Conservation (phyloP, 2,329 filamentous ascomycete species). For the Fusarium tricinctum region DNA sequence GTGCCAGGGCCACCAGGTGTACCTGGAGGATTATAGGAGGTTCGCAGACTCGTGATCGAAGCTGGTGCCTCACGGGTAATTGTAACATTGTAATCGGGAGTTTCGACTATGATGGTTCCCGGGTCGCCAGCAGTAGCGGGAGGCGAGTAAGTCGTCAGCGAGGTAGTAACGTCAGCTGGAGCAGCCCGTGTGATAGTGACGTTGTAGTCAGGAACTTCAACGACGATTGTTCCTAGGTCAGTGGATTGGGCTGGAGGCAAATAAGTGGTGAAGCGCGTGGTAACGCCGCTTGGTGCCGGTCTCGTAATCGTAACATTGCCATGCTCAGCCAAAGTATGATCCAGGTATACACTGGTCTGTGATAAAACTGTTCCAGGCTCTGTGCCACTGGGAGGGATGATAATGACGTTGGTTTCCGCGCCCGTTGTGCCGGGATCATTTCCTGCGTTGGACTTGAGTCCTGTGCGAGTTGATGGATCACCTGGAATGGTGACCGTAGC, state of each 20-base stretch:
- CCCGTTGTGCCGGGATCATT: slow-evolving; percentile 26
- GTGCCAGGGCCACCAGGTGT: slow-evolving; percentile 30
- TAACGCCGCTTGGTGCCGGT: slow-evolving; percentile 28
- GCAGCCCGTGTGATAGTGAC: slow-evolving; percentile 34
- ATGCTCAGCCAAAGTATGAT: slow-evolving; percentile 30
- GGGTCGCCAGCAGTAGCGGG: slow-evolving; percentile 32
- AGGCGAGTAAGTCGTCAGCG: slow-evolving; percentile 34
- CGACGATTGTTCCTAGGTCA: slow-evolving; percentile 33
- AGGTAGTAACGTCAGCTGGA: slow-evolving; percentile 24
- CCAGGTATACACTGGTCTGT: slow-evolving; percentile 40
- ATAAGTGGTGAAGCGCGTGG: slow-evolving; percentile 31
- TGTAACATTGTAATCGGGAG: slow-evolving; percentile 37
- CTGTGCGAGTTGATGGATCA: slow-evolving; percentile 30
- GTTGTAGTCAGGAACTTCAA: slow-evolving; percentile 36
- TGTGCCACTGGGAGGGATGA: slow-evolving; percentile 40
- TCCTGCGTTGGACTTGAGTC: background rate
- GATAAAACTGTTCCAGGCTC: slow-evolving; percentile 37
- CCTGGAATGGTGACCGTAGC: slow-evolving; percentile 40
- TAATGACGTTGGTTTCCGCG: slow-evolving; percentile 35
- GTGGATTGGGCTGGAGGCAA: slow-evolving; percentile 23
- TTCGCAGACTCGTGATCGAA: slow-evolving; percentile 25
- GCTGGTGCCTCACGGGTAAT: slow-evolving; percentile 23
- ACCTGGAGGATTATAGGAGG: slow-evolving; percentile 24
- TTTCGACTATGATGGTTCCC: slow-evolving; percentile 36
- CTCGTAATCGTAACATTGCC: slow-evolving; percentile 37